These are phyloP conservation scores for Botrytis sinoallii DNA, from an alignment of 2,329 filamentous ascomycete genomes.

Conservation along the genomic window DNA sequence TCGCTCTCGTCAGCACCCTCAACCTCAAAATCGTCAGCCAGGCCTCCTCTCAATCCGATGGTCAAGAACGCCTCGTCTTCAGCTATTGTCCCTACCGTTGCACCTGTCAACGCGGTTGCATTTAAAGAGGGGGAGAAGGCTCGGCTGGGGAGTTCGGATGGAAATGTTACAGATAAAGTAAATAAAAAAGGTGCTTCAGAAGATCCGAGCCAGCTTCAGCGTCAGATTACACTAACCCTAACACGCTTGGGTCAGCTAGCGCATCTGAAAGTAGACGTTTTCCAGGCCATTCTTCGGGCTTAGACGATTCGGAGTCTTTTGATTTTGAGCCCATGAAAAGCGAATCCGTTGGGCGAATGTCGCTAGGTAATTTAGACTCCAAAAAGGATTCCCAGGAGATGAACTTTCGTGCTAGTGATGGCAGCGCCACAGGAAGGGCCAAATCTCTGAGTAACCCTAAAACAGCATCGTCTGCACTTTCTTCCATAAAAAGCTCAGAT, in stretches of 20 bases:
- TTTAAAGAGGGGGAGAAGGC: conserved; percentile 48
- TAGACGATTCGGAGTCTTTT: conserved; percentile 28
- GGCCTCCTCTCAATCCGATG: conserved; percentile 35
- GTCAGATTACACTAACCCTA: conserved; percentile 21
- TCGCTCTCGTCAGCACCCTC: conserved; percentile 32
- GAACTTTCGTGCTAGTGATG: conserved; percentile 29
- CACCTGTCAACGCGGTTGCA: conserved; percentile 49
- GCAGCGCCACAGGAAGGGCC: conserved; percentile 23
- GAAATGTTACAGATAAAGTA: conserved; percentile 8
- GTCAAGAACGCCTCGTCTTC: conserved; percentile 35
- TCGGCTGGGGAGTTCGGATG: conserved; percentile 36
- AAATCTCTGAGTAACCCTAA: conserved; percentile 34
- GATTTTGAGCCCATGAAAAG: conserved; percentile 24
- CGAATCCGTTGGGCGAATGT: conserved; percentile 9
- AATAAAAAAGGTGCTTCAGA: conserved; percentile 11
- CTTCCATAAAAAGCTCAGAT: conserved; percentile 35
- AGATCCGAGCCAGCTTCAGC: neutral
- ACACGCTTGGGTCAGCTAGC: conserved; percentile 27
- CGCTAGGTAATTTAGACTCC: conserved; percentile 14
- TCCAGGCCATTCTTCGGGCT: conserved; percentile 18
- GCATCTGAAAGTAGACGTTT: conserved; percentile 21
- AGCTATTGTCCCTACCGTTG: conserved; percentile 42
- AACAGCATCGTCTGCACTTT: conserved; percentile 34
- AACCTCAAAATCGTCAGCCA: conserved; percentile 32
- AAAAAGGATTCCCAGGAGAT: conserved; percentile 14